Base-by-base conservation (phyloP, 805 yeast genomes). In the Candida odintsovae region DNA sequence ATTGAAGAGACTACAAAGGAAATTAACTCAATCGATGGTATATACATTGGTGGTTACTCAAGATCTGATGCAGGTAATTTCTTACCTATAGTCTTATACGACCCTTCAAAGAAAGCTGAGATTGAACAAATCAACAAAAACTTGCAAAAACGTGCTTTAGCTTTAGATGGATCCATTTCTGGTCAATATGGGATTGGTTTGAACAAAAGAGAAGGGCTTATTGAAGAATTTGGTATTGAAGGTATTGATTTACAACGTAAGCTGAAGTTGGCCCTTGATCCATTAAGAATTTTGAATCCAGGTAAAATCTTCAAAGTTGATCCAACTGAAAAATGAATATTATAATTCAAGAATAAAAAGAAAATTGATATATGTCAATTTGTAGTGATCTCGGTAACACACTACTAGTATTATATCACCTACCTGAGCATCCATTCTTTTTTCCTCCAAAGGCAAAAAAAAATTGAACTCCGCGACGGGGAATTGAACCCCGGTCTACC, bases 131-230 rank as follows among this genome's bases (percentile, higher is more conserved):
- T 83, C 16, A 78, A 82, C 16, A 68, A 72, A 25, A 68, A 74
- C 46, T 77, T 86, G 80, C 83, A 83, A 45, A 57, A 71, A 41
- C 59, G 80, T 39, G 94, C 90, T 0, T 66, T 86, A 18, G 72
- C 67, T 4, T 72, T 80, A 31, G 94, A 86, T 44, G 94, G 94
- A 2, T 86, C 95, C 1, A 80, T 86, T 50, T 82, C 88, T 7
- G 94, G 94, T 23, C 94, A 86, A 57, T 92, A 86, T 57, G 95
- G 94, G 6, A 75, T 86, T 40, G 95, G 94, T 3, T 70, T 82
- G 37, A 86, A 87, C 26, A 86, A 86, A 59, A 66, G 89, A 50
- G 74, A 74, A 23, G 75, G 70, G 44, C 62, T 86, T 23, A 68
- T 70, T 28, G 66, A 68, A 46, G 95, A 86, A 60, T 64, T 86